phyloP scores from a whole-genome alignment of 768 basidiomycete genomes.

The Boletus fagicola region DNA sequence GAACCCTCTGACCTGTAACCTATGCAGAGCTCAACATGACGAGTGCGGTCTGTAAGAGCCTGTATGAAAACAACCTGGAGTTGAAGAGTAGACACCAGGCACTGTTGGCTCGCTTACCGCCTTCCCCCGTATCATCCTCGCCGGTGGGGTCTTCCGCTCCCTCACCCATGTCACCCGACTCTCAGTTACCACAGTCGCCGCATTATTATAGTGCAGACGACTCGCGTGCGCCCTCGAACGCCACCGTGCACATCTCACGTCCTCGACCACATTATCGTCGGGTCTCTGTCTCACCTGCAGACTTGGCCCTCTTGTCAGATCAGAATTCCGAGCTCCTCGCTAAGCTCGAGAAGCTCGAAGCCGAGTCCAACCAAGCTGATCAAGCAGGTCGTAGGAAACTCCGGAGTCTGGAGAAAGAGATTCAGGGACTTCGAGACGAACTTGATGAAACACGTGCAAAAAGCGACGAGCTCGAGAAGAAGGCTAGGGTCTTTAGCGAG shows the following conservation, averaged over 20 bases:
- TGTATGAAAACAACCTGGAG: conserved; percentile 66
- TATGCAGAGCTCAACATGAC: conserved; percentile 59
- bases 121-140: conserved; percentile 41
- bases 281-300: conserved; percentile 64
- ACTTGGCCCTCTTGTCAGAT: conserved; percentile 70
- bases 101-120: conserved; percentile 61
- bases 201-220: conserved; percentile 32
- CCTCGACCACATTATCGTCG: conserved; percentile 34
- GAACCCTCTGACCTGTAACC: conserved; percentile 24
- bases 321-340: conserved; percentile 80
- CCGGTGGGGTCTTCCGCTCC: conserved; percentile 21
- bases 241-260: conserved; percentile 20
- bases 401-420: conserved; percentile 75
- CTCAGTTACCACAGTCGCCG: conserved; percentile 33
- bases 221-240: conserved; percentile 22
- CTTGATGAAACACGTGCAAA: conserved; percentile 71
- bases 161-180: conserved; percentile 29
- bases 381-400: conserved; percentile 66
- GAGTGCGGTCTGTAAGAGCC: conserved; percentile 62
- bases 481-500: conserved; percentile 44
- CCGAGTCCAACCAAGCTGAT: conserved; percentile 65
- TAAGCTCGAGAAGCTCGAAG: conserved; percentile 74
- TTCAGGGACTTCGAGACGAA: conserved; percentile 68
- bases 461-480: conserved; percentile 71
- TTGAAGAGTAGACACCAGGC: conserved; percentile 73